Evolutionary conservation across 2,329 filamentous ascomycete genomes (phyloP), one percentile per base, ranked within the genome.

Genomic region (Herpomyces periplanetae): DNA sequence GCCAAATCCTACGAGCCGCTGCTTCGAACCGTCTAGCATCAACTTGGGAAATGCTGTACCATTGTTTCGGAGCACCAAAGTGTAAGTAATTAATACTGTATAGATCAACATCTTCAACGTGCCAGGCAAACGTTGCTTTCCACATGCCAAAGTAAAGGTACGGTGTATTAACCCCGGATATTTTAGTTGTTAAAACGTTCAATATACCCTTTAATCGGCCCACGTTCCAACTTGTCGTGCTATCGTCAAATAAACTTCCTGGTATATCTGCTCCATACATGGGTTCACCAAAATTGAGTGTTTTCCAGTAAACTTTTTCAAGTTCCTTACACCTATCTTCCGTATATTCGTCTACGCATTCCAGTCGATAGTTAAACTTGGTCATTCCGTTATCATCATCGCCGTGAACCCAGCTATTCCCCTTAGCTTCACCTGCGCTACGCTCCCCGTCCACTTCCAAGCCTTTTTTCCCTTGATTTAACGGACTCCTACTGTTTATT

Each of bases 1-100:
- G 69, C 73, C 75, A 96, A 22, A 87, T 66, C 39, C 43, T 39
- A 26, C 27, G 20, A 18, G 7, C 3, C 3, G 69, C 75, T 14
- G 59, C 56, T 38, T 96, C 80, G 30, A 96, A 96, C 8, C 64
- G 61, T 19, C 71, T 57, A 7, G 75, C 71, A 35, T 96, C 80
- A 27, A 66, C 65, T 36, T 91, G 84, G 1, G 75, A 87, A 27
- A 96, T 91, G 38, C 73, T 88, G 42, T 96, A 96, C 80, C 80
- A 96, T 37, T 96, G 80, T 40, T 96, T 96, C 0, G 80, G 80
- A 2, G 80, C 80, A 21, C 80, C 80, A 36, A 96, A 96, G 34
- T 96, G 80, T 23, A 96, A 71, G 37, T 88, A 96, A 42, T 96
- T 96, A 49, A 96, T 96, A 36, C 73, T 91, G 54, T 96, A 96